Conservation (phyloP, 2,329 filamentous ascomycete species). For the Hawksworthiomyces lignivorus region DNA sequence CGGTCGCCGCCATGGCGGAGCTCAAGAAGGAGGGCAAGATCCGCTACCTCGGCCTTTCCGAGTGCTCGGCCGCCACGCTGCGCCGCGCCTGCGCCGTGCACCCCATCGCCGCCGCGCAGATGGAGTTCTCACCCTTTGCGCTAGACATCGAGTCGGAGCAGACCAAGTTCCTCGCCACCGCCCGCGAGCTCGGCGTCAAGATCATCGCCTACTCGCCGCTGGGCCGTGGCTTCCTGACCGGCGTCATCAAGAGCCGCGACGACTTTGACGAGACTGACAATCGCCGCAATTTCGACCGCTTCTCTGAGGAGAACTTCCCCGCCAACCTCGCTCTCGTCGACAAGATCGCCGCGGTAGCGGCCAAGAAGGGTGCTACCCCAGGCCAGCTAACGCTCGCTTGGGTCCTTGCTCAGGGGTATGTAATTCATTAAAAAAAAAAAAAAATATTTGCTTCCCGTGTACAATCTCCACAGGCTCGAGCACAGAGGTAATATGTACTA, state of each 20-base stretch:
- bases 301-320: conserved; percentile 42
- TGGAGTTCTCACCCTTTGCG: conserved; percentile 43
- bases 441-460: no score
- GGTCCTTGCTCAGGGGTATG: conserved; percentile 47
- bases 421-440: no score
- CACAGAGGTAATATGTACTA: no score
- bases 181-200: conserved; percentile 39
- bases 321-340: conserved; percentile 49
- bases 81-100: conserved; percentile 39
- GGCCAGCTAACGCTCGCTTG: conserved; percentile 56
- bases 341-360: conserved; percentile 38
- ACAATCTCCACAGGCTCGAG: no score
- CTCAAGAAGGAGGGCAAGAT: conserved; percentile 30
- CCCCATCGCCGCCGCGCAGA: conserved; percentile 38
- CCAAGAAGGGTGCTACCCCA: conserved; percentile 45
- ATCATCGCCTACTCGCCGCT: conserved; percentile 53
- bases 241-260: conserved; percentile 33
- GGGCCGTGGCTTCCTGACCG: conserved; percentile 50
- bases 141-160: conserved; percentile 35
- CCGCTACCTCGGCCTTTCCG: conserved; percentile 37
- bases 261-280: conserved; percentile 39
- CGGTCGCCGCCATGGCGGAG: conserved; percentile 38
- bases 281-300: conserved; percentile 34
- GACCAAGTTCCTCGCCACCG: conserved; percentile 25
- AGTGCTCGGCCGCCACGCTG: conserved; percentile 34